Conservation (phyloP, 306 rosid species). For the Cajanus cajan region DNA sequence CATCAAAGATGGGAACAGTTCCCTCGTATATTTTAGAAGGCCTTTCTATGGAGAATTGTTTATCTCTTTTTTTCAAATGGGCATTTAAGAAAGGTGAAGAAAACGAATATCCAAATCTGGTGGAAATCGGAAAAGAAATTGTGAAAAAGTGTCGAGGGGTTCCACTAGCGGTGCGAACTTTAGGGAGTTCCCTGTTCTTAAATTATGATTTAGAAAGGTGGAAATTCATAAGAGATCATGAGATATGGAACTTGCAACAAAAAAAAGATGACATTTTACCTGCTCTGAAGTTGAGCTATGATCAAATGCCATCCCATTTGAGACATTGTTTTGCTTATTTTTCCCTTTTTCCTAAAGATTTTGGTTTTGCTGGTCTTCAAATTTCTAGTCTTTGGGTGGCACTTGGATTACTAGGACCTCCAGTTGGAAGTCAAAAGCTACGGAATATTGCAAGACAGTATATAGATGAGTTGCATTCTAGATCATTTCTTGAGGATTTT, state of each 20-base stretch:
- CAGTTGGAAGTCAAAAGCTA: background rate
- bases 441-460: background rate
- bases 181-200: background rate
- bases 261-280: background rate
- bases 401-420: background rate
- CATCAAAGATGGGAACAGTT: background rate
- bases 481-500: constrained; percentile 1
- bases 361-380: background rate
- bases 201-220: background rate
- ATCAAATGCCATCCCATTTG: constrained; percentile 6
- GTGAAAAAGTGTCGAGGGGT: background rate
- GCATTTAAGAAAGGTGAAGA: constrained; percentile 9
- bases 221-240: background rate
- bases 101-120: background rate
- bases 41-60: background rate
- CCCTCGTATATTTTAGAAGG: background rate
- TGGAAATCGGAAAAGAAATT: background rate
- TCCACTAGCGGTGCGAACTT: background rate
- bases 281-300: background rate
- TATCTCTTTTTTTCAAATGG: constrained; percentile 9
- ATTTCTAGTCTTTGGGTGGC: background rate
- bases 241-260: background rate
- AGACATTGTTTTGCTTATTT: background rate
- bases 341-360: background rate
- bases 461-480: background rate